A percentile compares a stretch with the other conserved stretches of the same genome.
These are phyloP conservation scores for Xylariaceae sp. DNA, from an alignment of 2,329 filamentous ascomycete genomes.

Conservation along the genomic window DNA sequence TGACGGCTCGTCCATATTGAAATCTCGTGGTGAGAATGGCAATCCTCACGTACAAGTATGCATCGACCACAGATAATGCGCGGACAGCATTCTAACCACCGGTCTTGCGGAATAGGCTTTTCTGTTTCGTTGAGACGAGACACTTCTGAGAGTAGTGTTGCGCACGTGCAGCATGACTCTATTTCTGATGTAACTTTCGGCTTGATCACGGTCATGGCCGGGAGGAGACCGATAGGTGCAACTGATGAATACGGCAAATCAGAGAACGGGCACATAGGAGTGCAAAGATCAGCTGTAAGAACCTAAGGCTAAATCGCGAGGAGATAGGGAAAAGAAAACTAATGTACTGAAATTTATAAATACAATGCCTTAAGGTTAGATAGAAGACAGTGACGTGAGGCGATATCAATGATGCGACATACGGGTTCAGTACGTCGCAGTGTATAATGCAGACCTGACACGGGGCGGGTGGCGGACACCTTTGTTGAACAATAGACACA, in stretches of 20 bases:
- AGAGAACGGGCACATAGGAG: too few species aligned
- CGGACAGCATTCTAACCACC: slow-evolving; percentile 70
- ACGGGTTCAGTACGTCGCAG: too few species aligned
- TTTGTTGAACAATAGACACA: too few species aligned
- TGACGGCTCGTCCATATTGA: background rate
- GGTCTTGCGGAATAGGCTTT: slow-evolving; percentile 65
- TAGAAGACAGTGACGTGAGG: too few species aligned
- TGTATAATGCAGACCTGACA: too few species aligned
- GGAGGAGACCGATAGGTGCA: background rate
- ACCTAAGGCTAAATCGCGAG: too few species aligned
- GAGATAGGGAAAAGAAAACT: too few species aligned
- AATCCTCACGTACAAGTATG: slow-evolving; percentile 58
- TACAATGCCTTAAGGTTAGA: too few species aligned
- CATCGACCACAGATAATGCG: slow-evolving; percentile 75
- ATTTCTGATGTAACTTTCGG: slow-evolving; percentile 14
- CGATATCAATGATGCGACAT: too few species aligned
- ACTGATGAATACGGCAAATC: background rate
- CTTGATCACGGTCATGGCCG: slow-evolving; percentile 34
- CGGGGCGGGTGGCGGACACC: too few species aligned
- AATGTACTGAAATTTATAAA: too few species aligned
- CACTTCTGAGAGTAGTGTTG: slow-evolving; percentile 62
- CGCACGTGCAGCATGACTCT: slow-evolving; percentile 73
- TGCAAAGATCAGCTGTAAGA: too few species aligned
- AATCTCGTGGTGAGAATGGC: background rate
- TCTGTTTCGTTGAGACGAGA: slow-evolving; percentile 60